Base-by-base conservation (phyloP, 1,139 yeast species). In the Nakaseomyces uthaithaninus region DNA sequence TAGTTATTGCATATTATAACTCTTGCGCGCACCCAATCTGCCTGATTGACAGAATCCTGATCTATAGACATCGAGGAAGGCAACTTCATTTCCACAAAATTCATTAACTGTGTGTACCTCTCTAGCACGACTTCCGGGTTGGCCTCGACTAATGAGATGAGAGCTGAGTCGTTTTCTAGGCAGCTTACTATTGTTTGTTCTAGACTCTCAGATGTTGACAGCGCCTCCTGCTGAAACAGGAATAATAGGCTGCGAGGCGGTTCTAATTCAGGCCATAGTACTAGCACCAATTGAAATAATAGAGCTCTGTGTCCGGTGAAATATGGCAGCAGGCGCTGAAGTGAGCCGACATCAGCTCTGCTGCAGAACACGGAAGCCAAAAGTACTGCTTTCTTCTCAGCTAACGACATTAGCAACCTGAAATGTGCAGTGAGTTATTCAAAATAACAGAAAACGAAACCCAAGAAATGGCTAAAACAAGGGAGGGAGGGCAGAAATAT, bases 261-360 rank as follows among this genome's bases (percentile, higher is more conserved):
- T 23, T 48, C 54, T 16, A 53, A 36, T 42, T 58, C 64, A 17
- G 63, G 63, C 60, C 60, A 57, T 10, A 59, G 41, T 5, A 55
- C 53, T 34, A 55, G 49, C 9, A 54, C 37, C 2, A 46, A 46
- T 35, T 57, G 35, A n/a, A 15, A 12, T n/a, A 31, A n/a, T n/a
- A 31, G 16, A 4, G 25, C 25, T n/a, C 14, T 31, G 10, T 31
- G 35, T 19, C 20, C 17, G 7, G 11, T 20, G 11, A 31, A 31
- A 19, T 31, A 17, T 5, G 35, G 35, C n/a, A 31, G 15, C 12
- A 31, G 3, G 6, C 3, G 4, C 11, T n/a, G 11, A 9, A 31
- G 11, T 2, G 24, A 20, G 16, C 12, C 20, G n/a, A 31, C 16
- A 20, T 31, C 35, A 4, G 35, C 35, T 20, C 25, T 31, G 3